Base-by-base conservation (phyloP, 257 asterid genomes). In the Solanum tacnaense region DNA sequence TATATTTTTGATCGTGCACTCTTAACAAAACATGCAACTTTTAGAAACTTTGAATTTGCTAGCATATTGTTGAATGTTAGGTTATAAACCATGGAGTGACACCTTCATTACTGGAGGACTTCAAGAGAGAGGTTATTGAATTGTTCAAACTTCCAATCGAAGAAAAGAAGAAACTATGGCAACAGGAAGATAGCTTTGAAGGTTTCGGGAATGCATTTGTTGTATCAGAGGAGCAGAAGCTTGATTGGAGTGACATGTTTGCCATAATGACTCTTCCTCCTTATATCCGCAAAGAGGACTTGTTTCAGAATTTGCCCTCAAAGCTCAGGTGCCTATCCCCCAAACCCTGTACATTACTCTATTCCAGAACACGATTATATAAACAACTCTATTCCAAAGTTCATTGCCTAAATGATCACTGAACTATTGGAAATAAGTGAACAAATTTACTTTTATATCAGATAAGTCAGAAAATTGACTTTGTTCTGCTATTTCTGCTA, bases 171-270 rank as follows among this genome's bases (percentile, higher is more conserved):
- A 67, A 67, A 67, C 73, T 67, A 67, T 67, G 34, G 34, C 73
- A 25, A 67, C 73, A 67, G 9, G 34, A 67, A 67, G 73, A 67
- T 34, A 67, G 73, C 18, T 67, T 25, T 1, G 73, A 25, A 67
- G 73, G 73, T 67, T 67, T 25, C 0, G 73, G 73, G 73, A 2
- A 12, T 25, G 4, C 9, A 25, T 67, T 67, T 1, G 73, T 67
- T 67, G 73, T 25, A 12, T 27, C 73, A 1, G 73, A 67, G 20
- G 21, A 27, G 35, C 73, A 67, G 73, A 67, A 92, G 90, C 95
- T 93, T 46, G 96, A 93, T 72, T 93, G 96, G 95, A 84, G 91
- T 11, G 96, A 93, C 88, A 92, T 91, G 92, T 93, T 93, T 89
- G 92, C 56, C 90, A 75, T 92, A 29, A 86, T 91, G 34, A 92